Base-by-base conservation (phyloP, 1,284 basidiomycete species). In the Bondarzewia mesenterica region DNA sequence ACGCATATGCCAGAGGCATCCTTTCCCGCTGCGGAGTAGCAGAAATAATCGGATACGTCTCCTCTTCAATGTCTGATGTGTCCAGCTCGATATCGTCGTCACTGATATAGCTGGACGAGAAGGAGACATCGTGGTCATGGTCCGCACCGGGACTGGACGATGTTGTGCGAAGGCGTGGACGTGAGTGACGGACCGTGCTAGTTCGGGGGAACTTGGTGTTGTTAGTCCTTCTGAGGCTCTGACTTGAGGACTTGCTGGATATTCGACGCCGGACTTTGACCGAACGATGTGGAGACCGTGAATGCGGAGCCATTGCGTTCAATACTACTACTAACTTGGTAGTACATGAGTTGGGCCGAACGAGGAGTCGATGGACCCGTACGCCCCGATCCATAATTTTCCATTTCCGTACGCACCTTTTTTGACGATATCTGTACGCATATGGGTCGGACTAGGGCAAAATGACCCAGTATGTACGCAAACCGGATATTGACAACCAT, bases 1-100 rank as follows among this genome's bases (percentile, higher is more conserved):
- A 87, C 1, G 82, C 74, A 56, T 87, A 87, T 1, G 69, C 63
- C n/a, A 75, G 47, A 10, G 63, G 63, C 29, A 29, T 50, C 4
- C 44, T 44, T 10, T 51, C 50, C 18, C 52, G 44, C 41, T 39
- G 37, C 14, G 51, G 42, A 29, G 39, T 36, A 38, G 15, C 36
- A 25, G 36, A 36, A 37, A 22, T 21, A 14, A 32, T 43, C 29
- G 22, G 43, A 26, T 2, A 48, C 46, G 38, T 48, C 23, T 7
- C 40, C 41, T 27, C 29, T 20, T 48, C 52, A 16, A 21, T 40
- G 32, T 52, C 54, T 38, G 49, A 38, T 18, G 37, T 26, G 35
- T 50, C 50, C 16, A 41, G 29, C 20, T 46, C 48, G 18, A 14
- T 3, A 22, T 42, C 53, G 12, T 52, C 42, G 37, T 52, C 54